Conservation (phyloP, 257 asterid genomes). For the Ligustrum vulgare region DNA sequence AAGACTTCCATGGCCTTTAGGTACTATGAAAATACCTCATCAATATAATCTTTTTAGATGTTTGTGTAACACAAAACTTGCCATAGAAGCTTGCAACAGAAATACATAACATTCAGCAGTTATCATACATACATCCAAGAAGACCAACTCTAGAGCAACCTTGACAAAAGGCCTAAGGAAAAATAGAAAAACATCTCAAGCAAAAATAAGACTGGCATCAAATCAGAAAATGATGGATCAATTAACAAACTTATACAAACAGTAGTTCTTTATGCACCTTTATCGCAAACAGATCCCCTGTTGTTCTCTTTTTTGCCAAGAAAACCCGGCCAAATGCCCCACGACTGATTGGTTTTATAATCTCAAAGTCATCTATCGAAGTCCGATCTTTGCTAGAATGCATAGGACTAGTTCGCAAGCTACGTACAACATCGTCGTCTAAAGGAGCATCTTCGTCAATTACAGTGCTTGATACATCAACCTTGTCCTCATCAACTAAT, state of each 20-base stretch:
- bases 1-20: background rate
- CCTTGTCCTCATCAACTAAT: constrained; percentile 92
- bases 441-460: constrained; percentile 96
- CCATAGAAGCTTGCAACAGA: background rate
- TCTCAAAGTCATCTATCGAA: constrained; percentile 96
- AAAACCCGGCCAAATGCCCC: constrained; percentile 99
- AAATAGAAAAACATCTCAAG: constrained; percentile 3
- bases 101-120: background rate
- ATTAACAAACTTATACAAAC: background rate
- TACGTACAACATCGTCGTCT: constrained; percentile 96
- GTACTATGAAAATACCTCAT: background rate
- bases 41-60: background rate
- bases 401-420: constrained; percentile 92
- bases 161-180: background rate
- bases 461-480: constrained; percentile 81
- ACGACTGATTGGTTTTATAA: constrained; percentile 96
- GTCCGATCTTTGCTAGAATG: constrained; percentile 93
- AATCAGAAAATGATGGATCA: background rate
- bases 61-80: background rate
- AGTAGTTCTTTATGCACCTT: constrained; percentile 54
- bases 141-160: background rate
- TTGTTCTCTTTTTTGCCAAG: constrained; percentile 91
- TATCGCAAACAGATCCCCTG: constrained; percentile 95
- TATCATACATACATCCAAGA: background rate
- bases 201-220: background rate